Base-by-base conservation (phyloP, 1,139 yeast genomes). In the Diutina mesorugosa region DNA sequence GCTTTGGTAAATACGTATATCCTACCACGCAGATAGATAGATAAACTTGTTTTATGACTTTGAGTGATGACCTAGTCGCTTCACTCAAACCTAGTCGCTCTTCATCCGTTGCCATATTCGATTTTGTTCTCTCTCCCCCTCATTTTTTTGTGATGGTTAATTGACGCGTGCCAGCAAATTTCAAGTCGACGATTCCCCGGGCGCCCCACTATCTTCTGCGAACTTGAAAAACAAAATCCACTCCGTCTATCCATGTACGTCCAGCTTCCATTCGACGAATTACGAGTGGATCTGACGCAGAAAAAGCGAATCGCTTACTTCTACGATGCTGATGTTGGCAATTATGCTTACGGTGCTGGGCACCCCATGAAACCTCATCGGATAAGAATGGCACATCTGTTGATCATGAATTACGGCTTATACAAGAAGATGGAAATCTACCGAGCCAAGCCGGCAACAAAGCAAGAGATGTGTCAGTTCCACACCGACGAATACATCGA, bases 311-410 rank as follows among this genome's bases (percentile, higher is more conserved):
- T 76, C 58, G 79, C 80, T 7, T 76, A 76, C 63, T 76, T 76
- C 65, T 76, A 76, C 61, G 80, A 76, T 62, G 78, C 96, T 51
- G 98, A 93, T 69, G 96, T 93, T 56, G 98, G 98, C 46, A 93
- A 93, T 72, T 93, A 91, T 70, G 96, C 97, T 54, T 93, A 93
- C 69, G 98, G 98, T 59, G 95, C 97, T 9, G 97, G 97, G 35
- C 99, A 93, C 70, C 97, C 97, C 56, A 91, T 91, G 98, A 93
- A 93, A 67, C 98, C 98, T 38, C 98, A 91, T 69, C 84, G 98
- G 69, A 91, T 93, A 76, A 86, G 98, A 82, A 91, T 91, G 98
- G 96, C 98, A 7, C 98, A 93, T 70, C 87, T 96, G 45, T 78
- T 93, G 66, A 88, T 93, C 64, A 93, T 93, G 98, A 93, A 93